Base-by-base conservation (phyloP, 2,329 filamentous ascomycete species). In the Aspergillus sp. region DNA sequence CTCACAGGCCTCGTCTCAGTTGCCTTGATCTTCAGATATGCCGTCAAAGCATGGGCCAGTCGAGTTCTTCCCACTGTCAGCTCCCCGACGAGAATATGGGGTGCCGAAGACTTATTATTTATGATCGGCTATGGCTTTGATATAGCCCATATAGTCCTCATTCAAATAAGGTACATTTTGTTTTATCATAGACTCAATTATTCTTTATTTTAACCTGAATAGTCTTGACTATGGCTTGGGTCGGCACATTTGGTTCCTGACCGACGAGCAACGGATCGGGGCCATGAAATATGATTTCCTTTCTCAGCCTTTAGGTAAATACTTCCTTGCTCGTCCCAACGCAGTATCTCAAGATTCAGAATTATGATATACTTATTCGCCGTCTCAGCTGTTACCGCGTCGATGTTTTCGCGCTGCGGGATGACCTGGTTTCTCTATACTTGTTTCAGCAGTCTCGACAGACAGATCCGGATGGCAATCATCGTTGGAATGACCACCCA, bases 351-450 rank as follows among this genome's bases (percentile, higher is more conserved):
- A 11, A 18, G 13, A 47, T 17, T 20, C 11, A 32, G n/a, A 26
- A 18, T 26, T 17, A 20, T 17, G n/a, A 47, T 3, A 17, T 9
- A 30, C 26, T 30, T 11, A 30, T 30, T 11, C 26, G 26, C 26
- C 8, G 44, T 26, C 17, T 13, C 18, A 71, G 64, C 70, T 7
- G 68, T 74, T 4, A 34, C 67, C 11, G 69, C 72, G 2, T 66
- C 70, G 2, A 74, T 74, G 71, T 55, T 72, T 32, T 74, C 70
- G 5, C 63, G 72, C 3, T 66, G 72, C 6, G 71, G 71, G 18
- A 74, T 74, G 67, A 74, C 72, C 64, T 71, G 70, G 65, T 74
- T 74, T 38, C 62, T 74, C 5, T 64, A 70, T 55, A 71, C 64
- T 2, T 74, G 72, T 48, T 74, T 74, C 41, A 64, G 66, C 8